Evolutionary conservation across 495 filamentous ascomycete genomes (phyloP), one percentile per base, ranked within the genome.

Genomic region (Chaetomium cochliodes): DNA sequence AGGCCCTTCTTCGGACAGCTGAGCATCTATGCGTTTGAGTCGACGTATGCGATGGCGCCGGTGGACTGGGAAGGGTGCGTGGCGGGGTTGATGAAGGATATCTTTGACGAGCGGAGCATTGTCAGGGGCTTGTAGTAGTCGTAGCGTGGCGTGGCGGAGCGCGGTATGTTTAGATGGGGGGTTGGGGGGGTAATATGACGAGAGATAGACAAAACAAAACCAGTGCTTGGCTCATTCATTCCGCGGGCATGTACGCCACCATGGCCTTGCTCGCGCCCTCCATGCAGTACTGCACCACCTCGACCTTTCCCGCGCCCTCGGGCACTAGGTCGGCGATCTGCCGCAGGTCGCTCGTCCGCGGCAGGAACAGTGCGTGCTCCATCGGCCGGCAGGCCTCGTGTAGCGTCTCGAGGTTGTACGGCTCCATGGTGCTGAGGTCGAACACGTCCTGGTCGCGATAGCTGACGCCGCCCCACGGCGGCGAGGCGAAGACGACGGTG

Each of bases 391-490:
- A 91, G 9, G 84, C 80, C 16, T 76, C 75, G 69, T 90, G 85
- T 5, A 96, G 78, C 22, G 79, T 73, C 16, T 78, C 71, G 20
- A 96, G 72, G 7, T 83, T 86, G 71, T 98, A 98, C 25, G 96
- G 94, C 71, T 90, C 76, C 94, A 98, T 97, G 1, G 81, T 87
- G 54, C 76, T 77, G n/a, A 98, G 81, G 72, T 97, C 86, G 71
- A 97, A 98, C 26, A 98, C 82, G 18, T 87, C 76, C 60, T 90
- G 87, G 7, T 83, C 86, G 25, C 82, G 82, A 73, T 98, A 98
- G 42, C 84, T 86, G 5, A 92, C 91, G 2, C 94, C 94, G 64
- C 94, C 94, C 94, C 94, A 98, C 0, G 94, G 94, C 41, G 94
- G 94, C 68, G 92, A 96, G 7, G 88, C 90, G 78, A 98, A 98